phyloP scores from a whole-genome alignment of 78 protist species.

The Dictyostelium capitatum region DNA sequence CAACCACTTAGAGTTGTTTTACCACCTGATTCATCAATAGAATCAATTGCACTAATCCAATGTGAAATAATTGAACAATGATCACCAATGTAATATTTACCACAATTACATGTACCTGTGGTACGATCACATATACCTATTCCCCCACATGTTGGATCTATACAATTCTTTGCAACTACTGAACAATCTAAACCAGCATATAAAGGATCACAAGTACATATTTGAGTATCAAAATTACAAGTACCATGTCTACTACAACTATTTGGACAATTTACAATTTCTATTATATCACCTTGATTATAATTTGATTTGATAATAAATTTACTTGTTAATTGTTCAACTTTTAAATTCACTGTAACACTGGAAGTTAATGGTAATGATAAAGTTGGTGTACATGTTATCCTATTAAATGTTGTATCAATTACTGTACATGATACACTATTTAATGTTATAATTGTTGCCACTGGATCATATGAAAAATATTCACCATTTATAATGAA shows the following conservation, averaged over 20 bases:
- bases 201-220: neutral
- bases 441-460: neutral
- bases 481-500: neutral
- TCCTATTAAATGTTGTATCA: neutral
- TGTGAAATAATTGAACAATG: neutral
- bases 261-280: neutral
- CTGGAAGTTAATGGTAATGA: neutral
- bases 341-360: neutral
- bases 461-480: neutral
- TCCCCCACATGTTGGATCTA: slow-evolving; percentile 1
- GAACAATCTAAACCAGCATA: neutral
- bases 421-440: neutral
- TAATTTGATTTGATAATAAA: neutral
- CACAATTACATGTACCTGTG: neutral
- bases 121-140: neutral
- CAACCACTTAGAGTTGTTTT: neutral
- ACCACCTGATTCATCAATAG: neutral
- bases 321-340: neutral
- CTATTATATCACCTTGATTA: neutral
- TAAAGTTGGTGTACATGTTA: neutral
- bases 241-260: neutral
- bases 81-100: neutral
- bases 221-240: neutral
- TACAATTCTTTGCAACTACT: neutral
- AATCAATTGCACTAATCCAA: neutral